Evolutionary conservation across 2,329 filamentous ascomycete genomes (phyloP).

Genomic region (Sphaerostilbella broomeana): DNA sequence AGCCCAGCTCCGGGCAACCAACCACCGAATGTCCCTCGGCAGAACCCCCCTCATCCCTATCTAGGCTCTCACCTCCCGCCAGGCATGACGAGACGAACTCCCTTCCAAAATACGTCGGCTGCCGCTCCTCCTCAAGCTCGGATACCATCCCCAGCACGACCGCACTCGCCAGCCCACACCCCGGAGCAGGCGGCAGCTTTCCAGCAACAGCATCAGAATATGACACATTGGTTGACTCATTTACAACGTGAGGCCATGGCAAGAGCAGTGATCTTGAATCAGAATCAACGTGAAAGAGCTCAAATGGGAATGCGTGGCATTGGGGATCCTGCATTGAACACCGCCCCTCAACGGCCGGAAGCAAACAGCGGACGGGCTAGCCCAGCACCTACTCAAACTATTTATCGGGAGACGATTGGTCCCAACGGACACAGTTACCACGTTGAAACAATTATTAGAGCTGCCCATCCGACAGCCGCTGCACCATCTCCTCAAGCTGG

Average conservation of each 20-base stretch:
- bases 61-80: conserved; percentile 23
- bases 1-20: conserved; percentile 22
- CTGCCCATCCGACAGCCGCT: neutral
- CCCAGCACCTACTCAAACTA: conserved; percentile 21
- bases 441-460: conserved; percentile 23
- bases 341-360: conserved; percentile 17
- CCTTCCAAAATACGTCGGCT: conserved; percentile 21
- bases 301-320: conserved; percentile 35
- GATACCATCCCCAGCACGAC: conserved; percentile 25
- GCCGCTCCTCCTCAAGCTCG: conserved; percentile 24
- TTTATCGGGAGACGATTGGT: conserved; percentile 28
- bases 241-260: conserved; percentile 41
- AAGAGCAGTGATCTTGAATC: conserved; percentile 34
- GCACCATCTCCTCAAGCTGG: conserved; percentile 19
- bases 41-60: neutral
- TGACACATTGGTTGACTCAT: conserved; percentile 40
- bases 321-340: conserved; percentile 26
- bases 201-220: conserved; percentile 36
- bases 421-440: conserved; percentile 30
- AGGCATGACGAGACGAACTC: conserved; percentile 24
- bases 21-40: conserved; percentile 19
- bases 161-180: conserved; percentile 16
- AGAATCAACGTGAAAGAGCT: conserved; percentile 37
- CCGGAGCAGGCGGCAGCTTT: conserved; percentile 26
- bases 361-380: conserved; percentile 21